Percentiles rank a stretch among this genome's conserved stretches.
Evolutionary conservation across 2,329 filamentous ascomycete species (phyloP).

Genomic region (Stagonosporopsis chrysanthemi): DNA sequence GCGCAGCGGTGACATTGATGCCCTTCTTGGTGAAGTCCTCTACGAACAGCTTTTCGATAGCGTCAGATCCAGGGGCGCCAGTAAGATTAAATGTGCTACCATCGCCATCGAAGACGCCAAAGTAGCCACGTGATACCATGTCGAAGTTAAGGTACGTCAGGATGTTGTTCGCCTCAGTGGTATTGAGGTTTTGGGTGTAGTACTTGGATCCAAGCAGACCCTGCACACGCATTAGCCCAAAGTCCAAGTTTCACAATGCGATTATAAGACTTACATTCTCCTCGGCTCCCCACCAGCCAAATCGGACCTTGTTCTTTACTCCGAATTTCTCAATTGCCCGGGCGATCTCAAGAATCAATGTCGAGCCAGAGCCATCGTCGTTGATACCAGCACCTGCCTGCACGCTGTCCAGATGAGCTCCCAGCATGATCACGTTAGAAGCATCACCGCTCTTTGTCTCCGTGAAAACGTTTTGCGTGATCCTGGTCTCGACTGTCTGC

Average conservation of each 20-base stretch:
- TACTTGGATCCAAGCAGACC: slow-evolving; percentile 48
- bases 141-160: slow-evolving; percentile 55
- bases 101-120: slow-evolving; percentile 51
- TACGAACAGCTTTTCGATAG: slow-evolving; percentile 48
- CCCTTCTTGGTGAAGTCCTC: slow-evolving; percentile 46
- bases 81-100: slow-evolving; percentile 45
- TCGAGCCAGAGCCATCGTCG: slow-evolving; percentile 52
- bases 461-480: slow-evolving; percentile 56
- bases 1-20: slow-evolving; percentile 47
- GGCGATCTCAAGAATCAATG: slow-evolving; percentile 49
- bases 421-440: slow-evolving; percentile 52
- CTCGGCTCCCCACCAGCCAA: slow-evolving; percentile 53
- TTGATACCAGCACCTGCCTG: slow-evolving; percentile 55
- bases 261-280: slow-evolving; percentile 42
- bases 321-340: slow-evolving; percentile 48
- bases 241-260: background rate
- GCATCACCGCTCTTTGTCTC: slow-evolving; percentile 51
- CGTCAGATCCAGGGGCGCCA: slow-evolving; percentile 45
- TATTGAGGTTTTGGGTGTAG: slow-evolving; percentile 47
- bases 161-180: slow-evolving; percentile 46
- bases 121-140: slow-evolving; percentile 52
- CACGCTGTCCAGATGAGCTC: slow-evolving; percentile 52
- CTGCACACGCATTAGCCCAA: background rate
- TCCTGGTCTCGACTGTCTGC: slow-evolving; percentile 57
- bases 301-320: slow-evolving; percentile 52